These are phyloP conservation scores for Entoloma clypeatum DNA, from an alignment of 1,284 basidiomycete species.

Conservation along the genomic window DNA sequence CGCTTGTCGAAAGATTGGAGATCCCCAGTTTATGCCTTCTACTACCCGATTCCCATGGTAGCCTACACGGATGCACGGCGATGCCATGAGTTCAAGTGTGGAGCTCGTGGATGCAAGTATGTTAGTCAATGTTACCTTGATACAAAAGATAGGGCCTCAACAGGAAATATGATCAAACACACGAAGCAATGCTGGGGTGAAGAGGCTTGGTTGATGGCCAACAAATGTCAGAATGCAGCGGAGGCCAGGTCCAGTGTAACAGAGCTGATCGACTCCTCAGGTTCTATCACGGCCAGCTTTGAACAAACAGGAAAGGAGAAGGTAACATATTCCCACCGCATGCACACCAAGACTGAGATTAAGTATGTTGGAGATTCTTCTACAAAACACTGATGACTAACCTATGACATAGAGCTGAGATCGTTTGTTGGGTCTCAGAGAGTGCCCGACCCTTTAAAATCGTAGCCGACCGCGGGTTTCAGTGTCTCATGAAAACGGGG, in stretches of 20 bases:
- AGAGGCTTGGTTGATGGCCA: conserved; percentile 24
- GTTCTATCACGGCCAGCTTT: conserved; percentile 26
- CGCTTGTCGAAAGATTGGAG: conserved; percentile 9
- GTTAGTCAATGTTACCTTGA: conserved; percentile 1
- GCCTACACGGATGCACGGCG: conserved; percentile 6
- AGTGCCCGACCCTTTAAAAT: conserved; percentile 16
- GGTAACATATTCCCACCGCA: conserved; percentile 22
- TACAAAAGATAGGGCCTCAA: conserved; percentile 25
- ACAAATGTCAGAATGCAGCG: conserved; percentile 14
- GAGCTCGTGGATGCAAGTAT: not conserved
- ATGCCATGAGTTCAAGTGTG: conserved; percentile 8
- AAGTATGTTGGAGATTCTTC: too few relatives aligned
- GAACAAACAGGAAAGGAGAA: conserved; percentile 23
- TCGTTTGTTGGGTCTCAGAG: conserved; percentile 25
- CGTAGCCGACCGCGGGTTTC: conserved; percentile 16
- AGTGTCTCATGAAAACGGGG: conserved; percentile 18
- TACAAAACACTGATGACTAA: too few relatives aligned
- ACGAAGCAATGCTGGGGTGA: conserved; percentile 34
- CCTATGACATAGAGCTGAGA: too few relatives aligned
- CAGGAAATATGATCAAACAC: conserved; percentile 34
- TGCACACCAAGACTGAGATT: conserved; percentile 19
- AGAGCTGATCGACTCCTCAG: conserved; percentile 7
- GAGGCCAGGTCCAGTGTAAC: conserved; percentile 13
- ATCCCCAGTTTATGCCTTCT: conserved; percentile 10
- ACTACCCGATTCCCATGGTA: conserved; percentile 2